Evolutionary conservation across 495 filamentous ascomycete species (phyloP), one percentile per base, ranked within the genome.

Genomic region (Aspergillus biplanus): DNA sequence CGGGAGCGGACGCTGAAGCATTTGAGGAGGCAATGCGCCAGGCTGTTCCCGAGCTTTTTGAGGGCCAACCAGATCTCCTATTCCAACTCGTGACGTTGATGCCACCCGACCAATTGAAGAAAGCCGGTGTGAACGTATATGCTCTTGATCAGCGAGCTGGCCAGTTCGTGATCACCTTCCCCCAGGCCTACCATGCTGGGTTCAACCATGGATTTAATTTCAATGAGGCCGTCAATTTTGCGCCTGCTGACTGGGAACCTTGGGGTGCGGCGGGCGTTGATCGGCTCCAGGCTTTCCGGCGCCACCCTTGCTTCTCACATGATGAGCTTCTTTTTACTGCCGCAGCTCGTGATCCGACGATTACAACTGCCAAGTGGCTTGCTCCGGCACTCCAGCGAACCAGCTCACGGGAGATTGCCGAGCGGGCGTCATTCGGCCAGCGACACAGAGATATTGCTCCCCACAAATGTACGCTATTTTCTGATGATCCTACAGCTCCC

Each of bases 141-240:
- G 92, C 96, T 0, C 78, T 97, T 32, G 95, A 99, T 71, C 95
- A 99, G 72, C 83, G 93, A 64, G 96, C 95, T 13, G 96, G 95
- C 7, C 92, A 99, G 73, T 92, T 98, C 65, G 95, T 98, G 60
- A 87, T 99, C 63, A 99, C 95, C 0, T 96, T 96, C 70, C 92
- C 92, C 4, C 90, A 96, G 68, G 92, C 92, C 6, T 96, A 96
- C 66, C 92, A 96, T 74, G 92, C 92, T 8, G 92, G 92, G 0
- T 96, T 96, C 78, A 99, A 96, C 70, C 96, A 90, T 72, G 95
- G 90, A 7, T 99, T 99, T 83, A 99, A 99, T 71, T 97, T 98
- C 79, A 99, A 99, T 63, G 95, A 99, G 72, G 95, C 95, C 2
- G 95, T 99, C 61, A 99, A 99, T 72, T 98, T 99, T 75, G 96